Base-by-base conservation (phyloP, 345 rosid species). In the Populus deltoides region DNA sequence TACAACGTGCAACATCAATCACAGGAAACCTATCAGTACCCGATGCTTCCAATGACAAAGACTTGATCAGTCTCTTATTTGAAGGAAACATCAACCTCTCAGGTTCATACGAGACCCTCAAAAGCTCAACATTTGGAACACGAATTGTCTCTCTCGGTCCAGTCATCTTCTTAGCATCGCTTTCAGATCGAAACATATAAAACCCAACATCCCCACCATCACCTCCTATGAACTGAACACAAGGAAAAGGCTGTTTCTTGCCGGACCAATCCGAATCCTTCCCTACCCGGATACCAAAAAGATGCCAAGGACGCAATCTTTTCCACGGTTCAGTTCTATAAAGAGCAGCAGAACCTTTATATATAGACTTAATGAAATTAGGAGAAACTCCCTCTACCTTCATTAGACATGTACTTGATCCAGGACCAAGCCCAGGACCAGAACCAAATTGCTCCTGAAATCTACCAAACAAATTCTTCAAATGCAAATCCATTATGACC, bases 271-370 rank as follows among this genome's bases (percentile, higher is more conserved):
- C 93, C 0, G 89, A 86, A 51, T 86, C 91, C 85, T 88, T 91
- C 70, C 93, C 93, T 0, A 91, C 89, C 24, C 88, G 86, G 55
- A 91, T 79, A 67, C 90, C 87, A 10, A 91, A 91, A 68, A 88
- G 72, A 80, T 91, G 95, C 31, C 87, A 84, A 0, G 89, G 93
- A 43, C 86, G 86, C 70, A 90, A 81, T 78, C 90, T 85, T 70
- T 82, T 90, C 96, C 96, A 91, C n/a, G 92, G 92, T 65, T 89
- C 93, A 70, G 87, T 90, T 81, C 95, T 88, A 80, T 83, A 91
- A 33, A 91, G 82, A 63, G 93, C 86, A 61, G 93, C 93, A 65
- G 93, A 83, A 63, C 90, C 93, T 79, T 71, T 88, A 75, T 85
- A 90, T 10, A 90, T 27, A 9, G 88, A 86, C 65, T 79, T 83